A percentile compares a stretch with the other conserved stretches of the same genome.
These are phyloP conservation scores for Terfezia claveryi DNA, from an alignment of 495 filamentous ascomycete genomes.

Conservation along the genomic window DNA sequence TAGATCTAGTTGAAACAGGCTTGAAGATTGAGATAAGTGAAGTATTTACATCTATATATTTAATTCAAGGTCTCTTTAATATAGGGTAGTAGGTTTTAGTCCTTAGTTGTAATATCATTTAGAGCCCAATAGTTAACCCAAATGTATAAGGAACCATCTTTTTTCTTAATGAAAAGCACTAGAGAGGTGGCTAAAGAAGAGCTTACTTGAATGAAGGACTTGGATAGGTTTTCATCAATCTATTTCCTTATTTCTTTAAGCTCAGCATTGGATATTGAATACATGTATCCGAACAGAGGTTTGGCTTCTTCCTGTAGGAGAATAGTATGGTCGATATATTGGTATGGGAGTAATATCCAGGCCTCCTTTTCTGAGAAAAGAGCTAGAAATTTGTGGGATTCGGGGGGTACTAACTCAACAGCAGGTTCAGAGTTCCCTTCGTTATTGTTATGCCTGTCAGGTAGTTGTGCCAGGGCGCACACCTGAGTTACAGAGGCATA, in stretches of 20 bases:
- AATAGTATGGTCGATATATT: conserved; percentile 1
- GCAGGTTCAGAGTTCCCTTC: not conserved
- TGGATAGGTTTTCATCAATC: no score
- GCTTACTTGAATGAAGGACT: conserved; percentile 1
- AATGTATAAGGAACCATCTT: not conserved
- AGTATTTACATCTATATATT: not conserved
- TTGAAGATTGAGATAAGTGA: conserved; percentile 1
- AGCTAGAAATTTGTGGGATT: not conserved
- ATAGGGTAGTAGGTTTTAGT: conserved; percentile 5
- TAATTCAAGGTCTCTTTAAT: not conserved
- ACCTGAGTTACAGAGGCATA: no score
- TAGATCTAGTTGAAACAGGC: conserved; percentile 1
- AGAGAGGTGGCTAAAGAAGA: not conserved
- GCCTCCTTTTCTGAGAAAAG: not conserved
- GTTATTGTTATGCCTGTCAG: no score
- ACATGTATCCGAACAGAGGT: not conserved
- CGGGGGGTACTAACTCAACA: not conserved
- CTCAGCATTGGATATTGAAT: conserved; percentile 1
- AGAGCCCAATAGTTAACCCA: conserved; percentile 7
- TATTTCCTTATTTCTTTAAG: no score
- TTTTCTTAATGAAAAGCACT: conserved; percentile 2
- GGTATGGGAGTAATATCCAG: not conserved
- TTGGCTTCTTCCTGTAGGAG: not conserved
- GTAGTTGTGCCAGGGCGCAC: no score
- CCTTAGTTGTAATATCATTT: conserved; percentile 9